phyloP scores from a whole-genome alignment of 2,329 filamentous ascomycete species.

The Talaromyces sp. region DNA sequence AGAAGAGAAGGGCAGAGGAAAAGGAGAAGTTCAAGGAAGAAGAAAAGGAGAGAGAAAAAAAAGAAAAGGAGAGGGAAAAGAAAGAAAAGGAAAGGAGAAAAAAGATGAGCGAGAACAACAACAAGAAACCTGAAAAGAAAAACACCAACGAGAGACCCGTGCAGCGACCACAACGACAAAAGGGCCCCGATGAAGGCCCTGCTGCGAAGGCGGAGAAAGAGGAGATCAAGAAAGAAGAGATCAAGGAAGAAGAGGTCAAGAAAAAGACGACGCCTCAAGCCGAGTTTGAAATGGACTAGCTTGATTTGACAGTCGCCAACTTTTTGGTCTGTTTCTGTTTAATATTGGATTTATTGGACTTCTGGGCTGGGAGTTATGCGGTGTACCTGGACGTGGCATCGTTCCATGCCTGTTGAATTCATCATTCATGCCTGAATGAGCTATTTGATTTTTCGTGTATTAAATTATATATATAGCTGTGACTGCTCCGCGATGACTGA shows the following conservation, averaged over 20 bases:
- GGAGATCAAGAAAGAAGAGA: background rate
- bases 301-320: background rate
- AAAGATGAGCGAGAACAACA: background rate
- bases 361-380: background rate
- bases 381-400: background rate
- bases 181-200: constrained; percentile 20
- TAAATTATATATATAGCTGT: background rate
- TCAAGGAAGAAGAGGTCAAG: background rate
- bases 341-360: background rate
- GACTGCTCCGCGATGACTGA: background rate
- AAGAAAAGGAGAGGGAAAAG: background rate
- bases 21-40: constrained; percentile 8
- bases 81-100: background rate
- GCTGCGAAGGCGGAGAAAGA: constrained; percentile 18
- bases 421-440: background rate
- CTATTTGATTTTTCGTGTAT: background rate
- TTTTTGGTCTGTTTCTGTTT: background rate
- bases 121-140: background rate
- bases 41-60: background rate
- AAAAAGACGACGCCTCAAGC: background rate
- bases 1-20: constrained; percentile 24
- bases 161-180: background rate
- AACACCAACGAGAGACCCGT: constrained; percentile 4
- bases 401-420: background rate
- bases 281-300: background rate